These are phyloP conservation scores for Diophrys appendiculata DNA, from an alignment of 73 alveolate genomes.

Conservation along the genomic window DNA sequence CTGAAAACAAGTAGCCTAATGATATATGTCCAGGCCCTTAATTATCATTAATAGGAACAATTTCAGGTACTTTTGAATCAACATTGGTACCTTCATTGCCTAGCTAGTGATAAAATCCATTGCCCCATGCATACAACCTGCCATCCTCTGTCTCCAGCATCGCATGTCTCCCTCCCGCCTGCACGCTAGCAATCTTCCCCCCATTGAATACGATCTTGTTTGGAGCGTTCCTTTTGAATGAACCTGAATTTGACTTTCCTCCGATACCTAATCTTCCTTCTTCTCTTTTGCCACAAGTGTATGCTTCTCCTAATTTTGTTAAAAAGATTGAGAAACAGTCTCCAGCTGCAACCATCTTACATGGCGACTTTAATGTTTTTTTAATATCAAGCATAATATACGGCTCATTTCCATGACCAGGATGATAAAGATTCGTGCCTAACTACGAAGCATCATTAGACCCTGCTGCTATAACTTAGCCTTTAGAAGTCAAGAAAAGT, in stretches of 20 bases:
- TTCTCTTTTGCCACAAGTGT: slow-evolving; percentile 64
- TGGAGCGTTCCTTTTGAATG: slow-evolving; percentile 23
- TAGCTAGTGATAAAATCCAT: slow-evolving; percentile 61
- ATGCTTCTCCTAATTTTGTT: slow-evolving; percentile 41
- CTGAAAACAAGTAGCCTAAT: slow-evolving; percentile 60
- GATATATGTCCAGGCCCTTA: slow-evolving; percentile 33
- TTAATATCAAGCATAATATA: slow-evolving; percentile 11
- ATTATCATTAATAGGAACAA: slow-evolving; percentile 11
- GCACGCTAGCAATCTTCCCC: slow-evolving; percentile 36
- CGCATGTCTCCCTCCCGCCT: slow-evolving; percentile 67
- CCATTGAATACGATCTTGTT: not conserved
- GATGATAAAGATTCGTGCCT: slow-evolving; percentile 45
- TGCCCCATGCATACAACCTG: slow-evolving; percentile 64
- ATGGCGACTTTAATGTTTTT: slow-evolving; percentile 10
- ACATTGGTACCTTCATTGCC: slow-evolving; percentile 36
- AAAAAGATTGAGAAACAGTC: slow-evolving; percentile 64
- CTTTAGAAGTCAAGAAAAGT: slow-evolving; percentile 29
- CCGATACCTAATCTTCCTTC: slow-evolving; percentile 61
- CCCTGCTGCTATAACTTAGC: slow-evolving; percentile 62
- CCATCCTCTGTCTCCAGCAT: slow-evolving; percentile 32
- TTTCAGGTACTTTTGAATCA: slow-evolving; percentile 41
- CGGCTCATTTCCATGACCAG: slow-evolving; percentile 48
- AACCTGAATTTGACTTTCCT: slow-evolving; percentile 17
- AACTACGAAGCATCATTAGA: slow-evolving; percentile 44
- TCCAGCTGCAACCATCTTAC: slow-evolving; percentile 53